These are phyloP conservation scores for Combretum micranthum DNA, from an alignment of 345 rosid genomes.

Conservation along the genomic window DNA sequence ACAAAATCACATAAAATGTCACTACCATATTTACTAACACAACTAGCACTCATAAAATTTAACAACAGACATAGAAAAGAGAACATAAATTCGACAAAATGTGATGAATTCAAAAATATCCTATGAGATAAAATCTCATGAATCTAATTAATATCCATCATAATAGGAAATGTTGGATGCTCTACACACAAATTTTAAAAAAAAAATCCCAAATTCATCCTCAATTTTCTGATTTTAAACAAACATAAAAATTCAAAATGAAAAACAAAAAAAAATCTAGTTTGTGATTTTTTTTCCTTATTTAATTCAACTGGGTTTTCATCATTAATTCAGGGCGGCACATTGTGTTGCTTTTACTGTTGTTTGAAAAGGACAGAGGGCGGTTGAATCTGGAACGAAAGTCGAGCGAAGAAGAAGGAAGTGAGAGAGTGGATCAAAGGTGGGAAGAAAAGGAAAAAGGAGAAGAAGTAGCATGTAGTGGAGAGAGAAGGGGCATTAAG, in stretches of 20 bases:
- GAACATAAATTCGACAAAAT: no score
- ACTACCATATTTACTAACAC: no score
- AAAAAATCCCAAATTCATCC: background rate
- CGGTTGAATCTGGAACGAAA: background rate
- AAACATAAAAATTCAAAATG: background rate
- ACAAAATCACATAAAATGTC: no score
- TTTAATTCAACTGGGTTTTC: slow-evolving; percentile 42
- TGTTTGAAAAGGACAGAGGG: background rate
- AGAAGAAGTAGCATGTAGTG: background rate
- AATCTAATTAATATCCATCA: slow-evolving; percentile 89
- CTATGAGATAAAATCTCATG: slow-evolving; percentile 87
- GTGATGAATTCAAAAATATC: slow-evolving; percentile 13
- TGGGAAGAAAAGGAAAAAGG: background rate
- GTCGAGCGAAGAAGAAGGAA: background rate
- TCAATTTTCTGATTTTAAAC: background rate
- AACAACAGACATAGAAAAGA: no score
- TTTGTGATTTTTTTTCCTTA: slow-evolving; percentile 7
- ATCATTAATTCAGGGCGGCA: slow-evolving; percentile 14
- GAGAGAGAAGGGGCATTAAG: no score
- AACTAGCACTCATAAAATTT: no score
- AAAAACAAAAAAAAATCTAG: background rate
- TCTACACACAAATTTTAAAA: slow-evolving; percentile 20
- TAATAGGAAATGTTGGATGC: slow-evolving; percentile 61
- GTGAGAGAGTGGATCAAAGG: slow-evolving; percentile 1
- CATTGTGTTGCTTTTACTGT: background rate